Evolutionary conservation across 139 green algal species (phyloP).

Genomic region (Bryopsis sp.): DNA sequence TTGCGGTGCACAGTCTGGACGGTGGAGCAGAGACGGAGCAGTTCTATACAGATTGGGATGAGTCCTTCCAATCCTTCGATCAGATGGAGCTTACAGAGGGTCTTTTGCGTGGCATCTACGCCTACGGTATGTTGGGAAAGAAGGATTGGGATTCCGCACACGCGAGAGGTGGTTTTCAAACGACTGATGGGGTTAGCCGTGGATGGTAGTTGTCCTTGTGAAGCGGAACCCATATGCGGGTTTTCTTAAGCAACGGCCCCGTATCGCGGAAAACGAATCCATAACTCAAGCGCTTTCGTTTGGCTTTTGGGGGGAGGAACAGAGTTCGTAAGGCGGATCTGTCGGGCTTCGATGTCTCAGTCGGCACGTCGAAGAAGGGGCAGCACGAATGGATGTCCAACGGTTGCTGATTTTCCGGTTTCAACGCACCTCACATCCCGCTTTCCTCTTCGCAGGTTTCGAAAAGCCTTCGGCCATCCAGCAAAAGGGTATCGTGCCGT

Average conservation of each 20-base stretch:
- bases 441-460: conserved; percentile 90
- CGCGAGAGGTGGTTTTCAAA: neutral
- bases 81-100: conserved; percentile 97
- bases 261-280: no score
- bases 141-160: neutral
- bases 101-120: conserved; percentile 98
- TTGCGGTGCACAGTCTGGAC: conserved; percentile 38
- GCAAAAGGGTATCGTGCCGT: conserved; percentile 98
- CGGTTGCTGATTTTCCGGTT: neutral
- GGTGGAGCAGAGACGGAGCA: conserved; percentile 44
- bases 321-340: no score
- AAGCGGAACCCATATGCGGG: no score
- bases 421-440: no score
- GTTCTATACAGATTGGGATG: conserved; percentile 96
- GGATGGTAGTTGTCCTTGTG: neutral
- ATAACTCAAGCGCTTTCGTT: no score
- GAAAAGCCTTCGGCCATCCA: conserved; percentile 99
- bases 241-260: no score
- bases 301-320: no score
- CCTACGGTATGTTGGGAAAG: conserved; percentile 70
- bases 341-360: neutral
- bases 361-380: neutral
- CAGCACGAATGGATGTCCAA: no score
- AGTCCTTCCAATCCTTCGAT: conserved; percentile 95
- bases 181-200: neutral